Evolutionary conservation across 768 basidiomycete genomes (phyloP), one percentile per base, ranked within the genome.

Genomic region (Tephrocybe rancida): DNA sequence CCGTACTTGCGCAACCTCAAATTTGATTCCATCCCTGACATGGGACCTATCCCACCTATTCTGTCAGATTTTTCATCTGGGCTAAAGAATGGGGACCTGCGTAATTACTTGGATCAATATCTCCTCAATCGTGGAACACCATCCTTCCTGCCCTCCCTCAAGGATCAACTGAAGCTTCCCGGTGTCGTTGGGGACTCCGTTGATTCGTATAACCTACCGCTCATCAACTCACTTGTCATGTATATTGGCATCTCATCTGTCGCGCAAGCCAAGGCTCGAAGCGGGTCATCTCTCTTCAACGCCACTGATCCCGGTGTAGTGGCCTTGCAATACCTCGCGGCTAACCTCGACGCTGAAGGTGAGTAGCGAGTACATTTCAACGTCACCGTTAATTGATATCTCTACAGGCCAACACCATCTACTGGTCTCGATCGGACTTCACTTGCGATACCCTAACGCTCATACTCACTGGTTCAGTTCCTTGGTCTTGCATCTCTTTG

Each of bases 401-500:
- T 46, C 32, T 3, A 58, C 61, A 98, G 96, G 95, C 59, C 95
- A 97, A 85, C 93, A 98, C 73, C 90, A 94, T 70, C 79, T 98
- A 59, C 74, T 98, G 61, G 92, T 87, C 61, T 86, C 95, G n/a
- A 87, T 96, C 69, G 90, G 93, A 39, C 83, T 95, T 62, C 96
- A 98, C 68, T 77, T 99, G 58, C 92, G 97, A 64, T 98, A 96
- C 79, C 96, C 97, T 27, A 97, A 95, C 64, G 92, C 95, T 9
- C 97, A 99, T 78, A 99, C 96, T 45, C 90, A 93, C 70, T 99
- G 95, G 94, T 98, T 96, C 80, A 92, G 89, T 68, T 90, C 87
- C 41, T 80, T 98, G 59, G 76, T 98, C 49, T 82, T 98, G 48
- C 84, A 94, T 67, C 82, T 96, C 39, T 98, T 98, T 75, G 64